These are phyloP conservation scores for Draba incana DNA, from an alignment of 345 rosid species.

Conservation along the genomic window DNA sequence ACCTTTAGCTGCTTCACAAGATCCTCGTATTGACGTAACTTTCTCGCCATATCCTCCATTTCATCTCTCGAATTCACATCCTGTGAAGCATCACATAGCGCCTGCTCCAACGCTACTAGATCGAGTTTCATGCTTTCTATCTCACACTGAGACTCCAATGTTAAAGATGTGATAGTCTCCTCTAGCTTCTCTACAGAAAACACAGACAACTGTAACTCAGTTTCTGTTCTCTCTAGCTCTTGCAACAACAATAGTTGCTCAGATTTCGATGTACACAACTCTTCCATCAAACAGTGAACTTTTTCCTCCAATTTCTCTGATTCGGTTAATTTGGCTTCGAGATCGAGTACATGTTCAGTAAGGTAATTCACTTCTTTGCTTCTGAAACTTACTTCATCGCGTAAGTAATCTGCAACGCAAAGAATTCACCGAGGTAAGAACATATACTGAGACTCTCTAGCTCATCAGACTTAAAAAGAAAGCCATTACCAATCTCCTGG, in stretches of 20 bases:
- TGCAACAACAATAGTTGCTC: constrained; percentile 49
- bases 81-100: constrained; percentile 49
- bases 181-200: constrained; percentile 63
- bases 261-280: constrained; percentile 54
- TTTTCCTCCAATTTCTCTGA: constrained; percentile 46
- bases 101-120: constrained; percentile 56
- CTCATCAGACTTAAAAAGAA: not conserved
- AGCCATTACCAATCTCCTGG: constrained; percentile 67
- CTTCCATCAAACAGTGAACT: constrained; percentile 48
- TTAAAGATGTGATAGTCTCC: constrained; percentile 55
- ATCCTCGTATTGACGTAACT: constrained; percentile 58
- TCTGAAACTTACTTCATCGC: constrained; percentile 65
- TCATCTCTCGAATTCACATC: constrained; percentile 45
- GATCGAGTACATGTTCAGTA: constrained; percentile 51
- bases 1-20: constrained; percentile 62
- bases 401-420: constrained; percentile 60
- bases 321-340: constrained; percentile 59
- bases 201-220: constrained; percentile 53
- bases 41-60: constrained; percentile 50
- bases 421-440: not conserved
- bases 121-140: constrained; percentile 83
- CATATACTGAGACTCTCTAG: not conserved
- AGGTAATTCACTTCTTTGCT: constrained; percentile 50
- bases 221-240: constrained; percentile 59
- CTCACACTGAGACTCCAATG: constrained; percentile 72